Evolutionary conservation across 2,329 filamentous ascomycete species (phyloP), one percentile per base, ranked within the genome.

Genomic region (Xylariaceae sp.): DNA sequence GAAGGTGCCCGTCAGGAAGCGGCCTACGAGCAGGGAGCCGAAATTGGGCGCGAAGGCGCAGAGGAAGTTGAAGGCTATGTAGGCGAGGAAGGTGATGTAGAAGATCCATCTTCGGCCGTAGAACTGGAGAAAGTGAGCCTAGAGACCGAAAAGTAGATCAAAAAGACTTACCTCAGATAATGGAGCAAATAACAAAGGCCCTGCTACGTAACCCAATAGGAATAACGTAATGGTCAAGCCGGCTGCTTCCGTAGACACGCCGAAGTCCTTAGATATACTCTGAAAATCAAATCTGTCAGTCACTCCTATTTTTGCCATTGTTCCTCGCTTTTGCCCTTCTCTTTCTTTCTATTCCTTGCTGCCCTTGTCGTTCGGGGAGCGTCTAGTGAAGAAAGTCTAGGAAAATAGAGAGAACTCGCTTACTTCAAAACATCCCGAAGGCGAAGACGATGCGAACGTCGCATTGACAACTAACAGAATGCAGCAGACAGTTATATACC

Each of bases 151-250:
- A 32, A 32, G 3, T 32, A 32, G 12, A 16, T 4, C 4, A 3
- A 38, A 11, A 8, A 7, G 12, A 33, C 46, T 40, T 50, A 55
- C 52, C 59, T 82, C 79, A 29, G 70, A 76, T 17, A 80, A 55
- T 0, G 78, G 79, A 1, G 77, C 79, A 54, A 79, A 82, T 2
- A 80, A 39, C 3, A 83, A 64, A 0, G 80, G 80, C 0, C 80
- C 80, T 2, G 75, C 71, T 49, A 74, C 76, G 59, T 82, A 83
- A 2, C 73, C 77, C 4, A 80, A 65, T 21, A 80, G 64, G 53
- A 79, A 81, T 8, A 80, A 57, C 0, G 75, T 76, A 35, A 77
- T 73, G 1, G 74, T 74, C 7, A 80, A 64, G 2, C 68, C 69
- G 0, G 73, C 72, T 2, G 66, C 73, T 47, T 73, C 70, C 5